These are phyloP conservation scores for Guillardia theta DNA, from an alignment of 78 protist species.

Conservation along the genomic window DNA sequence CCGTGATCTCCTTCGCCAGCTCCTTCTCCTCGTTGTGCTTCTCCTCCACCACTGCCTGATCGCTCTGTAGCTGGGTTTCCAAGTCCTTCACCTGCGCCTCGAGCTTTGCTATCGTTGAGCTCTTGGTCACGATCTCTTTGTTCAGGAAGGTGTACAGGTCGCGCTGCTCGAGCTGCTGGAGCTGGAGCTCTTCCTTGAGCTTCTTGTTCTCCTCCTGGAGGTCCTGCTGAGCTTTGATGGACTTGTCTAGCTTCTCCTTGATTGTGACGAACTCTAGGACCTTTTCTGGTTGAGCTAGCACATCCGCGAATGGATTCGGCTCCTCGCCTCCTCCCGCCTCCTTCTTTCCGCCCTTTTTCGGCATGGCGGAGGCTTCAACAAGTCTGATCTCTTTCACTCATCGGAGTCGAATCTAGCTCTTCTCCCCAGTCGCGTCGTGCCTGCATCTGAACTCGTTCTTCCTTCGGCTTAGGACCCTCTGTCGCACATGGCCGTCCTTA, in stretches of 20 bases:
- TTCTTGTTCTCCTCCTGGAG: not conserved
- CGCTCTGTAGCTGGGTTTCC: not conserved
- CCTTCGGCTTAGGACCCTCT: no score
- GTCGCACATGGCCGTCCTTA: no score
- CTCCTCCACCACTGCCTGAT: not conserved
- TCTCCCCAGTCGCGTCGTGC: no score
- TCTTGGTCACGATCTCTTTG: not conserved
- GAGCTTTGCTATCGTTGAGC: not conserved
- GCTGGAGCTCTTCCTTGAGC: not conserved
- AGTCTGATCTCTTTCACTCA: no score
- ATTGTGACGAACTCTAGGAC: not conserved
- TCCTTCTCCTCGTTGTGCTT: not conserved
- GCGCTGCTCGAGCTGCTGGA: not conserved
- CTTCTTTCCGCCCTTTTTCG: no score
- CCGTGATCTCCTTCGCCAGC: constrained; percentile 2
- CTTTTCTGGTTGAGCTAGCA: not conserved
- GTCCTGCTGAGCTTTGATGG: not conserved
- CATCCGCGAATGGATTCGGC: no score
- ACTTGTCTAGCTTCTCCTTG: not conserved
- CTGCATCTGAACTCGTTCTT: no score
- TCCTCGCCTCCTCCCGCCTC: no score
- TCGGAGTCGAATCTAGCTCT: no score
- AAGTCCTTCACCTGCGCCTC: constrained; percentile 31
- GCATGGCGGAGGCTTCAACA: no score
- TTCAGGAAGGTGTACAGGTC: not conserved